Conservation (phyloP, 306 rosid species). For the Argentina anserina region DNA sequence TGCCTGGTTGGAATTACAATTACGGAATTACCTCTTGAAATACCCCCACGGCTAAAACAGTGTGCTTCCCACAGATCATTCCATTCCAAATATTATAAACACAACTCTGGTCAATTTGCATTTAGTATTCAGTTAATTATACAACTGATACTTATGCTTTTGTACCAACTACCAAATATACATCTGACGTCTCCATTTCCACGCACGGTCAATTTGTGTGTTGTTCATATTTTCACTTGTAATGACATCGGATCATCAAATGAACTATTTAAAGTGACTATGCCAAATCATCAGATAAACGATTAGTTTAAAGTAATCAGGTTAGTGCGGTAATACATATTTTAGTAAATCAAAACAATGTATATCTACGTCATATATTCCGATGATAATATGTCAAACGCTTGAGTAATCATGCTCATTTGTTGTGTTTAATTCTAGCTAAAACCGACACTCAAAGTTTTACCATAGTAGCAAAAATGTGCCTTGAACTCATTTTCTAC, state of each 20-base stretch:
- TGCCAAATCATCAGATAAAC: too few species aligned
- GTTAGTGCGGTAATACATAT: too few species aligned
- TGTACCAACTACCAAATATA: neutral
- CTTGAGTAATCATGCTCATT: too few species aligned
- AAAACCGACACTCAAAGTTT: neutral
- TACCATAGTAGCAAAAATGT: neutral
- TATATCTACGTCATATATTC: too few species aligned
- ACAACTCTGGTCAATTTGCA: neutral
- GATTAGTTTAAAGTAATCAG: neutral
- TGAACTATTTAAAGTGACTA: too few species aligned
- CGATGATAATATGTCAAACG: too few species aligned
- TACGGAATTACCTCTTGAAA: neutral
- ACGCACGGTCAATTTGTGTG: neutral
- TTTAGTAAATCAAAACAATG: too few species aligned
- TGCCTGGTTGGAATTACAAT: neutral
- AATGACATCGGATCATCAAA: too few species aligned
- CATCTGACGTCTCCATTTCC: neutral
- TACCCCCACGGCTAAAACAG: neutral
- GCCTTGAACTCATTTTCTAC: neutral
- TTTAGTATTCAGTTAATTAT: neutral
- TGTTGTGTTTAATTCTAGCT: neutral
- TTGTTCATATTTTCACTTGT: neutral
- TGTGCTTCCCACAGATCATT: neutral
- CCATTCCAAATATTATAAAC: neutral
- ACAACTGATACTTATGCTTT: neutral